These are phyloP conservation scores for Rasamsonia emersonii DNA, from an alignment of 2,329 filamentous ascomycete genomes.

Conservation along the genomic window DNA sequence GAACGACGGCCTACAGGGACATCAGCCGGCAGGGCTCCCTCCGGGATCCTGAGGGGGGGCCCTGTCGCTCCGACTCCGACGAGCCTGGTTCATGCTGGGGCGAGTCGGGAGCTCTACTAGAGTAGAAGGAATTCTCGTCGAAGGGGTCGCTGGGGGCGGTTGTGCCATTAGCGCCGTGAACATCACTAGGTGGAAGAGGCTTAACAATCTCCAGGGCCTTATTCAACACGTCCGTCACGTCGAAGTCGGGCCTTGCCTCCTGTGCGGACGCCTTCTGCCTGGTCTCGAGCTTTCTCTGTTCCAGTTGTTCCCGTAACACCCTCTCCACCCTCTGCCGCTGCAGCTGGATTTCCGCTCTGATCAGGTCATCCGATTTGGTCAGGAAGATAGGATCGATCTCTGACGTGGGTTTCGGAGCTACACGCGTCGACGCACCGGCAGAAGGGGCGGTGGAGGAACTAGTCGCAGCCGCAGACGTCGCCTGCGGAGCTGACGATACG, in stretches of 20 bases:
- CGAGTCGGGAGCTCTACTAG: slow-evolving; percentile 78
- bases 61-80: slow-evolving; percentile 14
- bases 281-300: slow-evolving; percentile 48
- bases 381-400: slow-evolving; percentile 76
- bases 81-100: slow-evolving; percentile 32
- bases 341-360: slow-evolving; percentile 71
- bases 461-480: slow-evolving; percentile 12
- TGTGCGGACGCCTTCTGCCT: slow-evolving; percentile 43
- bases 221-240: slow-evolving; percentile 63
- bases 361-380: slow-evolving; percentile 75
- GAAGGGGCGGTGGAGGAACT: slow-evolving; percentile 13
- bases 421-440: slow-evolving; percentile 21
- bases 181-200: slow-evolving; percentile 52
- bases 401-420: slow-evolving; percentile 45
- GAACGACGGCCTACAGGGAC: slow-evolving; percentile 23
- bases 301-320: slow-evolving; percentile 65
- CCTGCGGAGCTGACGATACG: slow-evolving; percentile 9
- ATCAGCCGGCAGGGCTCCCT: slow-evolving; percentile 25
- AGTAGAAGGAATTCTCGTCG: slow-evolving; percentile 93
- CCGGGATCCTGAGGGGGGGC: slow-evolving; percentile 18
- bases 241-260: slow-evolving; percentile 55
- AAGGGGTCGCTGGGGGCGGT: slow-evolving; percentile 68
- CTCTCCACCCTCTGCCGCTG: slow-evolving; percentile 77
- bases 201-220: slow-evolving; percentile 64
- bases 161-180: slow-evolving; percentile 47